These are phyloP conservation scores for Trichoderma gamsii DNA, from an alignment of 495 filamentous ascomycete species.

Conservation along the genomic window DNA sequence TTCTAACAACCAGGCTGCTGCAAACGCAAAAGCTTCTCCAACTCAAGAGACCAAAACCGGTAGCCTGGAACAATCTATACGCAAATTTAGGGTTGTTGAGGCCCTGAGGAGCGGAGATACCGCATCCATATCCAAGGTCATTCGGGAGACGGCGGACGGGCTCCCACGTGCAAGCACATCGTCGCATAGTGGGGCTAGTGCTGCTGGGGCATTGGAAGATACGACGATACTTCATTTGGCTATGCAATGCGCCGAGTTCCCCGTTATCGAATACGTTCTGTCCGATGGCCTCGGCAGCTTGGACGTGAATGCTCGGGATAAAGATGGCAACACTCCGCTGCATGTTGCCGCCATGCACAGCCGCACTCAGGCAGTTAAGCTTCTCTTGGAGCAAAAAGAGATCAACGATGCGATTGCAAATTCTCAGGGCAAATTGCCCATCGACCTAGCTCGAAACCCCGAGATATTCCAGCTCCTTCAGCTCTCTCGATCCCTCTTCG, in stretches of 20 bases:
- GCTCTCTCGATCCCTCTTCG: conserved; percentile 80
- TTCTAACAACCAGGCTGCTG: conserved; percentile 26
- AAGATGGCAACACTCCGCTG: conserved; percentile 88
- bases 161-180: conserved; percentile 47
- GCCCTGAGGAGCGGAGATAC: conserved; percentile 85
- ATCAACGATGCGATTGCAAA: conserved; percentile 92
- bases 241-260: conserved; percentile 91
- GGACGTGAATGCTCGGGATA: conserved; percentile 84
- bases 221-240: conserved; percentile 88
- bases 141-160: conserved; percentile 58
- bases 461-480: conserved; percentile 96
- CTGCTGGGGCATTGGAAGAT: conserved; percentile 54
- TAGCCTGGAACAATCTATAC: conserved; percentile 88
- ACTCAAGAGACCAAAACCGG: conserved; percentile 32
- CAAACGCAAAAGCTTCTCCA: conserved; percentile 22
- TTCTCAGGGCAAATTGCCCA: conserved; percentile 74
- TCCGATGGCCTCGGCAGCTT: conserved; percentile 59
- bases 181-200: conserved; percentile 40
- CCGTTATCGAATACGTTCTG: conserved; percentile 93
- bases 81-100: conserved; percentile 90
- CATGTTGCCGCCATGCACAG: conserved; percentile 84
- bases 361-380: conserved; percentile 66
- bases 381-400: conserved; percentile 69
- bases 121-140: conserved; percentile 79
- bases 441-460: conserved; percentile 83